Conservation (phyloP, 2,329 filamentous ascomycete species). For the Emydomyces testavorans region DNA sequence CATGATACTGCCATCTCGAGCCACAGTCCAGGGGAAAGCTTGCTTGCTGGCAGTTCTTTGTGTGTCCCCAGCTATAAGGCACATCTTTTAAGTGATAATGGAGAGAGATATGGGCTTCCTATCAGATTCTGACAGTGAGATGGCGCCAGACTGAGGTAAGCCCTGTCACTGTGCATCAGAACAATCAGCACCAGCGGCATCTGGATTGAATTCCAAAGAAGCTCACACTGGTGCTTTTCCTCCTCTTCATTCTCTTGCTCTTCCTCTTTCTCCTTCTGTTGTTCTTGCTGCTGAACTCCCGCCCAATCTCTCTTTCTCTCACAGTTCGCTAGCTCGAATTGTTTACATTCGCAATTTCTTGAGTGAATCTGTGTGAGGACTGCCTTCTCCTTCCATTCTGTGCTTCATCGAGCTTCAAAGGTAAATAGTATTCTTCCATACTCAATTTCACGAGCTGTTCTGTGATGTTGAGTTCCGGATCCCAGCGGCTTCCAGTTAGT, state of each 20-base stretch:
- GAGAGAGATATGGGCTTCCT: background rate
- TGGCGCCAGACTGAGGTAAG: background rate
- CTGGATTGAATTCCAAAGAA: background rate
- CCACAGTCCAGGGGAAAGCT: background rate
- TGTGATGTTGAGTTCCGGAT: too few relatives aligned
- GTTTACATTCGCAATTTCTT: background rate
- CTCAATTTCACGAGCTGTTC: too few relatives aligned
- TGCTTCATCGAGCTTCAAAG: background rate
- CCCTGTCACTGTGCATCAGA: background rate
- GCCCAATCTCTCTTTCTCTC: too few relatives aligned
- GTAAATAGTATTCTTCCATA: too few relatives aligned
- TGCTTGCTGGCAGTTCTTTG: too few relatives aligned
- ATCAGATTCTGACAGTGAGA: background rate
- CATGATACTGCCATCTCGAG: background rate
- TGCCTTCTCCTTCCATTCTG: background rate
- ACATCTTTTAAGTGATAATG: too few relatives aligned
- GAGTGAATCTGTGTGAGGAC: background rate
- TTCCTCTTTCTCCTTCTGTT: background rate
- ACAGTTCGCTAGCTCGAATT: too few relatives aligned
- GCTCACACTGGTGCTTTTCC: background rate
- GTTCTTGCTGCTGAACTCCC: background rate
- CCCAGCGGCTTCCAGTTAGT: too few relatives aligned
- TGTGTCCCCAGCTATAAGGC: background rate
- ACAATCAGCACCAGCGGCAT: background rate
- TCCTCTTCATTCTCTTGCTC: background rate